Conservation (phyloP, 805 yeast genomes). For the Candida tallmaniae region DNA sequence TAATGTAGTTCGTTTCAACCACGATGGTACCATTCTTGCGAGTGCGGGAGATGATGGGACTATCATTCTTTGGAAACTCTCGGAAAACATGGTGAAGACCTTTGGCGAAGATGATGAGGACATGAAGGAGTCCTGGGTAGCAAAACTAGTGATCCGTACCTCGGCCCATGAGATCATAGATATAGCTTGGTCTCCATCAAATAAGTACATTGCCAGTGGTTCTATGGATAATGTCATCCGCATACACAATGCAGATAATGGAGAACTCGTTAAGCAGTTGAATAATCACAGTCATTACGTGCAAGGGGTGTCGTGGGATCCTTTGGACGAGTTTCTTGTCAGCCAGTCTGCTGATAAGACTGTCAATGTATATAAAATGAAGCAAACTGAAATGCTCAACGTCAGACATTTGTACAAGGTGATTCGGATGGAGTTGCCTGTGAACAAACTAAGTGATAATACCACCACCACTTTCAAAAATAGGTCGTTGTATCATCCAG, state of each 20-base stretch:
- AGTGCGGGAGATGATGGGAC: constrained; percentile 96
- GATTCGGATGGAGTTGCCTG: constrained; percentile 9
- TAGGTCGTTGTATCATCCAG: constrained; percentile 62
- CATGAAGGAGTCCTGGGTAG: constrained; percentile 68
- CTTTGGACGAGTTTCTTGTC: constrained; percentile 66
- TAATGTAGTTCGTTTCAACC: constrained; percentile 79
- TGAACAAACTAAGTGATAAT: constrained; percentile 4
- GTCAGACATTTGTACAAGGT: constrained; percentile 16
- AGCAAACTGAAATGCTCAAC: constrained; percentile 1
- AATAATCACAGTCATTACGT: constrained; percentile 84
- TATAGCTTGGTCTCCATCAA: constrained; percentile 88
- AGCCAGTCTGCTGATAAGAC: constrained; percentile 90
- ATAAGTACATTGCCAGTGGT: constrained; percentile 73
- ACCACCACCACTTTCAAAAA: constrained; percentile 1
- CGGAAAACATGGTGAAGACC: constrained; percentile 51
- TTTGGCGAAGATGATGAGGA: constrained; percentile 61
- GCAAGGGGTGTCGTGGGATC: constrained; percentile 98
- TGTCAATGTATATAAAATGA: constrained; percentile 55
- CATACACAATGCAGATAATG: constrained; percentile 55
- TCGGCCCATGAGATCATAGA: constrained; percentile 83
- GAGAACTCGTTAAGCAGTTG: constrained; percentile 53
- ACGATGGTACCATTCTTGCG: constrained; percentile 67
- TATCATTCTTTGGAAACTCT: constrained; percentile 67
- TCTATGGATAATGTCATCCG: constrained; percentile 86
- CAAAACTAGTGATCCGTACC: constrained; percentile 53